Base-by-base conservation (phyloP, 345 rosid genomes). In the Atalantia buxifolia region DNA sequence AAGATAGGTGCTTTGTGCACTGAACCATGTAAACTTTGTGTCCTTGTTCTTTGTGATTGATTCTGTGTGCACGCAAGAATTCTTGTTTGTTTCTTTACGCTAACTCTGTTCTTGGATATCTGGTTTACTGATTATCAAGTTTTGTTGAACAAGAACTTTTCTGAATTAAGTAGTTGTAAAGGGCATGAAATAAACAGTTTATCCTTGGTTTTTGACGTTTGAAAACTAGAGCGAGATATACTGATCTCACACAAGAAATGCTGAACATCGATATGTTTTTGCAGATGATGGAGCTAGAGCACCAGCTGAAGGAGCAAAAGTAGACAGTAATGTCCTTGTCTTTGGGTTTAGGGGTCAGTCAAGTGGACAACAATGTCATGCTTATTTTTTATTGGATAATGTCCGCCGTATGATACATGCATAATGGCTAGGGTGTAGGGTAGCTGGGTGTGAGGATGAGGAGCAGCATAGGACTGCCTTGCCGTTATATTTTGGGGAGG, bases 291-390 rank as follows among this genome's bases (percentile, higher is more conserved):
- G 38, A 36, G 8, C 38, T 36, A 36, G 38, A 36, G 38, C 38
- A 36, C 38, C 7, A 36, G 38, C 64, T 93, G 79, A 88, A 81
- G 84, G 92, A 92, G 85, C 94, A 87, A 82, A 94, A 93, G 71
- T 28, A 82, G 82, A 19, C 90, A 86, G 71, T 80, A 85, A 31
- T 64, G 84, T 35, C 7, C 38, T 35, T 35, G 38, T 35, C 38
- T 35, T 35, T 5, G 7, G 7, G 38, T 35, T 35, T 6, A 35
- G 38, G 38, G 38, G 38, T 35, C 4, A 5, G 7, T 35, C 6
- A 35, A 35, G 38, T 6, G 8, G 4, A 35, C 7, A 35, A 35
- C 7, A 35, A 35, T 35, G 38, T 5, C 38, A 6, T 35, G 38
- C 38, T 28, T 71, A 30, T 35, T 21, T 71, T 69, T 35, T 3